Base-by-base conservation (phyloP, 2,329 filamentous ascomycete species). In the Byssoonygena ceratinophila region DNA sequence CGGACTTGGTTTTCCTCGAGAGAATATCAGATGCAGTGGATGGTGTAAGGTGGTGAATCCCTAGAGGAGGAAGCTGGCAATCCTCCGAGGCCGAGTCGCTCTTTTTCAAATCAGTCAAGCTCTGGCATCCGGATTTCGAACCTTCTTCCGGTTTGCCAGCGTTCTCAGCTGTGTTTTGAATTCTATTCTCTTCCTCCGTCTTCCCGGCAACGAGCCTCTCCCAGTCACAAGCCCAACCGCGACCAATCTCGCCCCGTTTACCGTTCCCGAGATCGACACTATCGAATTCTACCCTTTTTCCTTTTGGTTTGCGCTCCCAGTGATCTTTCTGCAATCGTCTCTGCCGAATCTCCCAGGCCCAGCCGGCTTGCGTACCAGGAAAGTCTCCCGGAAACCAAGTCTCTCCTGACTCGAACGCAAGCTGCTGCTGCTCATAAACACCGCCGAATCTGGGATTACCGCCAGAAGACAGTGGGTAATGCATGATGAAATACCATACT, bases 371-470 rank as follows among this genome's bases (percentile, higher is more conserved):
- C 0, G 89, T 94, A 3, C 83, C 87, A 0, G 87, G 82, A 57
- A 80, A 87, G 66, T 98, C 92, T 2, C 80, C 84, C 0, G 92
- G 92, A 63, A 95, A 98, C 80, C 85, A 94, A 1, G 88, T 81
- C 34, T 77, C 71, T 0, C 81, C 81, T 18, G 82, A 79, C 69
- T 97, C 90, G 63, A 95, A 94, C 0, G 82, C 74, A 20, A 94
- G 76, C 64, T 97, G 91, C 32, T 82, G 79, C 47, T 81, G 76
- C 67, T 98, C 85, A 41, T 87, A 76, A 29, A 96, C 63, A 0
- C 92, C 91, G 1, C 87, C 91, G 59, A 94, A 88, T 22, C 84
- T 77, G 1, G 87, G 85, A 55, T 88, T 94, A 0, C 84, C 83
- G 6, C 89, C 89, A 0, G 82, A 85, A 0, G 82, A 85, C 0